A percentile compares a stretch with the other conserved stretches of the same genome.
Conservation (phyloP, 306 rosid species). For the Cucurbita maxima region DNA sequence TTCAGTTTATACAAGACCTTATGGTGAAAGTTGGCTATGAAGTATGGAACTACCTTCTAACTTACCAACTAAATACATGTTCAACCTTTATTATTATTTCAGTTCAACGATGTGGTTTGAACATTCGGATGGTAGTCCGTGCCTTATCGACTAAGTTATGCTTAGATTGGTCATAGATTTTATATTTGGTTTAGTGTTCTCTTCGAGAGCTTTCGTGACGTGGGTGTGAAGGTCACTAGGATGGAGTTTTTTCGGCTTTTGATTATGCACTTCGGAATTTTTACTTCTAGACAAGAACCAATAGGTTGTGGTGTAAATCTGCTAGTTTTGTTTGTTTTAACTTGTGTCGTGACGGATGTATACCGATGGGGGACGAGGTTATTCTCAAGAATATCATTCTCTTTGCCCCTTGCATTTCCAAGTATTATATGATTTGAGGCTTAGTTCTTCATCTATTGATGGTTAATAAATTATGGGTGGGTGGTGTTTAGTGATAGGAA, state of each 20-base stretch:
- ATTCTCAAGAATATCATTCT: neutral
- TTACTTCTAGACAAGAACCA: neutral
- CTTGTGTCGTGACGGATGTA: neutral
- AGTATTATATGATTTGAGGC: neutral
- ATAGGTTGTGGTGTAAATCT: neutral
- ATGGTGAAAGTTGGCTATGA: conserved; percentile 61
- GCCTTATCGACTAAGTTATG: neutral
- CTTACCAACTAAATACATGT: conserved; percentile 2
- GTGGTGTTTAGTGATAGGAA: neutral
- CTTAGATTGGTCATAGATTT: neutral
- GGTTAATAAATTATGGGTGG: neutral
- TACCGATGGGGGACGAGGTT: neutral
- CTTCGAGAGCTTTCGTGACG: neutral
- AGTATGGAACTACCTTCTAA: conserved; percentile 42
- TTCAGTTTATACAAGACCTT: conserved; percentile 45
- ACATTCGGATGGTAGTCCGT: neutral
- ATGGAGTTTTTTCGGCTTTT: neutral
- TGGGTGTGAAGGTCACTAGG: neutral
- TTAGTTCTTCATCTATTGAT: neutral
- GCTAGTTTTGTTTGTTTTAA: neutral
- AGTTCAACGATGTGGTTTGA: neutral
- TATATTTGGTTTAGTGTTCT: neutral
- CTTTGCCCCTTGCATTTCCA: neutral
- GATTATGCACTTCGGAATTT: too few relatives aligned
- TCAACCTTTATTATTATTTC: neutral